phyloP scores from a whole-genome alignment of 1,139 yeast genomes.

The Arxiozyma slooffiae region DNA sequence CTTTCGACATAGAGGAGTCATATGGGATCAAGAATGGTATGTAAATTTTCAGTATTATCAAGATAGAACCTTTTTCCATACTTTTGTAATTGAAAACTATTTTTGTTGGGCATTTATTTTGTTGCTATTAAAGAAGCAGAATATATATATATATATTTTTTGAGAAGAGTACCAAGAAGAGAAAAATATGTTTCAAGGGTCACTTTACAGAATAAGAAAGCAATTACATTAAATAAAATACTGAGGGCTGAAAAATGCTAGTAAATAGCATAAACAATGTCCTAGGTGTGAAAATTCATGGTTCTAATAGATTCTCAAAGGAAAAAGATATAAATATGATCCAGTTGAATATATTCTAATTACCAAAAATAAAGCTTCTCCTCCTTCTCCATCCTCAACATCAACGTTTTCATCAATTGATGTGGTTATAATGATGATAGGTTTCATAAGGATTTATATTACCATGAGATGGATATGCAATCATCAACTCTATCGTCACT shows the following conservation, averaged over 20 bases:
- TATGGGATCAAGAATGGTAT: conserved; percentile 95
- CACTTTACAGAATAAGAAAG: conserved; percentile 76
- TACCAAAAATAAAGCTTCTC: conserved; percentile 39
- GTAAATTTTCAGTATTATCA: conserved; percentile 82
- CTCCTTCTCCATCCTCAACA: conserved; percentile 37
- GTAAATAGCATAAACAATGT: conserved; percentile 40
- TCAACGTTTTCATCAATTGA: not conserved
- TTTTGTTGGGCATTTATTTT: conserved; percentile 73
- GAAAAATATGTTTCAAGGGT: conserved; percentile 79
- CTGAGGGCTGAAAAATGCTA: conserved; percentile 31
- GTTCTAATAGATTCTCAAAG: conserved; percentile 24
- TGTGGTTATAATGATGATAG: conserved; percentile 12
- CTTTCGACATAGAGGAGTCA: conserved; percentile 67
- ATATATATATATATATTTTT: no score
- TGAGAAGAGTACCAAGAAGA: conserved; percentile 62
- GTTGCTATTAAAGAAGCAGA: conserved; percentile 86
- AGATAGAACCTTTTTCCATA: conserved; percentile 88
- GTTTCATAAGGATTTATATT: conserved; percentile 11
- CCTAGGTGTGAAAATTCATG: conserved; percentile 57
- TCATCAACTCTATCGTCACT: conserved; percentile 20
- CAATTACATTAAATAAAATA: conserved; percentile 62
- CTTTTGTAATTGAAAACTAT: conserved; percentile 89
- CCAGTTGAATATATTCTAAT: conserved; percentile 22
- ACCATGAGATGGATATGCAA: conserved; percentile 10
- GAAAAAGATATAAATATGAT: conserved; percentile 27